phyloP scores from a whole-genome alignment of 2,329 filamentous ascomycete species.

The Celoporthe dispersa region DNA sequence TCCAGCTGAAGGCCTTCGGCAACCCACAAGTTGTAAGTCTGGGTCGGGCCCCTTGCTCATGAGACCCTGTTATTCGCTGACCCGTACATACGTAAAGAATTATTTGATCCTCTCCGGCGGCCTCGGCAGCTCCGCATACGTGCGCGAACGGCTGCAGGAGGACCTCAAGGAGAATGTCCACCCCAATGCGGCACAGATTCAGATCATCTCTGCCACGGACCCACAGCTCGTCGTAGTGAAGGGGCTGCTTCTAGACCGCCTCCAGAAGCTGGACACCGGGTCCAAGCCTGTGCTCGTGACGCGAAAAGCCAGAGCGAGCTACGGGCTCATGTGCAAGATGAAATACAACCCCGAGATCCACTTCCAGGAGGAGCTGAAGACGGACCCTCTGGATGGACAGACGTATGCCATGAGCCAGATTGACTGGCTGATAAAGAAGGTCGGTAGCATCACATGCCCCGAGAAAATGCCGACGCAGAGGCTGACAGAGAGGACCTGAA shows the following conservation, averaged over 20 bases:
- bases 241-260: slow-evolving; percentile 54
- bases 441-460: slow-evolving; percentile 21
- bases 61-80: slow-evolving; percentile 6
- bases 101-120: slow-evolving; percentile 52
- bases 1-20: slow-evolving; percentile 37
- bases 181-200: slow-evolving; percentile 41
- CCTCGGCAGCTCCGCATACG: slow-evolving; percentile 51
- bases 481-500: slow-evolving; percentile 27
- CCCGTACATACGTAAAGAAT: slow-evolving; percentile 35
- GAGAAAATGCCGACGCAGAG: not conserved
- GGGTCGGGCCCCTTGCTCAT: not conserved
- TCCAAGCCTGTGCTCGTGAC: slow-evolving; percentile 47
- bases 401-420: slow-evolving; percentile 48
- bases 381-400: slow-evolving; percentile 41
- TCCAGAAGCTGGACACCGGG: slow-evolving; percentile 51
- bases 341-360: slow-evolving; percentile 44
- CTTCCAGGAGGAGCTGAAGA: slow-evolving; percentile 40
- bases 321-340: slow-evolving; percentile 46
- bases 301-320: slow-evolving; percentile 48
- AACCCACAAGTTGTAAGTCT: slow-evolving; percentile 42
- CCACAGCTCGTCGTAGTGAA: slow-evolving; percentile 60
- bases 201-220: slow-evolving; percentile 51
- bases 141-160: slow-evolving; percentile 48
- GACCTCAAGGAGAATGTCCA: slow-evolving; percentile 41
- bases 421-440: slow-evolving; percentile 48